Conservation (phyloP, 2,329 filamentous ascomycete genomes). For the Microsporum audouinii region DNA sequence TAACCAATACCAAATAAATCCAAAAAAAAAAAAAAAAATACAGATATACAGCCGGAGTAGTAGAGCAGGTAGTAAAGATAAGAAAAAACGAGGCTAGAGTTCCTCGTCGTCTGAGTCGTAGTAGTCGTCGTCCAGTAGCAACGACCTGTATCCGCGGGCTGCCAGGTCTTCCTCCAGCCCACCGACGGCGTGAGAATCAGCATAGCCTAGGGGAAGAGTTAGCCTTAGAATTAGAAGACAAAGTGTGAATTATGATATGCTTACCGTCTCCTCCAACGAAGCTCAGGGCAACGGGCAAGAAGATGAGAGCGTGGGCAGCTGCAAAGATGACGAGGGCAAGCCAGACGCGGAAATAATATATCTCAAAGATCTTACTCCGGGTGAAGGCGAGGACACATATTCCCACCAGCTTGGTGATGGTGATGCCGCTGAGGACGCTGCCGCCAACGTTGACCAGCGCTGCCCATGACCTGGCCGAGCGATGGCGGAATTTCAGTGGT, state of each 20-base stretch:
- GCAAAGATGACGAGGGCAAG: constrained; percentile 82
- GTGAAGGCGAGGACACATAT: constrained; percentile 91
- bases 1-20: not conserved
- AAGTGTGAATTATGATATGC: constrained; percentile 16
- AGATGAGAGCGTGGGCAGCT: constrained; percentile 75
- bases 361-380: constrained; percentile 94
- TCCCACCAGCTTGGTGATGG: constrained; percentile 84
- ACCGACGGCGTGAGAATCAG: constrained; percentile 76
- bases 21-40: not conserved
- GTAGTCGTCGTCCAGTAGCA: constrained; percentile 64
- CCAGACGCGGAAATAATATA: constrained; percentile 99
- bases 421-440: constrained; percentile 92
- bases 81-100: constrained; percentile 5
- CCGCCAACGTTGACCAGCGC: constrained; percentile 89
- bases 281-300: constrained; percentile 80
- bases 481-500: constrained; percentile 64
- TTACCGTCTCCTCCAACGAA: constrained; percentile 67
- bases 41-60: constrained; percentile 6
- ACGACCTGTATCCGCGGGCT: constrained; percentile 62
- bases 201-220: constrained; percentile 49
- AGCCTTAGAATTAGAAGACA: constrained; percentile 5
- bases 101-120: constrained; percentile 60
- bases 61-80: not conserved
- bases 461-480: constrained; percentile 80
- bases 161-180: constrained; percentile 83